Percentiles rank a stretch among this genome's conserved stretches.
Conservation (phyloP, 345 rosid genomes). For the Kandelia obovata region DNA sequence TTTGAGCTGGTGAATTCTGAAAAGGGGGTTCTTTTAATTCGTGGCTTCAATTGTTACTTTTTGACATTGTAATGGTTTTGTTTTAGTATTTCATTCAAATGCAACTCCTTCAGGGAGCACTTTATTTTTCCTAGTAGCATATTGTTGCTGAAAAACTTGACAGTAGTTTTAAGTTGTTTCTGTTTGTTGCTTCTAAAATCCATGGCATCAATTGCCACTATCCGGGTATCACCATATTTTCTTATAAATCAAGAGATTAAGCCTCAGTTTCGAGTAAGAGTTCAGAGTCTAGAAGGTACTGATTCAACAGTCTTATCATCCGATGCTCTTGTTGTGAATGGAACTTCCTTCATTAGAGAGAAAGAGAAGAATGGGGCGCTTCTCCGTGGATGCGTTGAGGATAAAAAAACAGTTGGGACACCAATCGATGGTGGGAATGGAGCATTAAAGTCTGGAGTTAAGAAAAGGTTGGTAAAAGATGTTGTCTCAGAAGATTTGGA, state of each 20-base stretch:
- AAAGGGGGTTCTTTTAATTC: too few species aligned
- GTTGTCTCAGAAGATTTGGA: slow-evolving; percentile 38
- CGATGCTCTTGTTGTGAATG: slow-evolving; percentile 34
- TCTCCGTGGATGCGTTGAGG: slow-evolving; percentile 22
- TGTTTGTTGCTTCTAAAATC: neutral
- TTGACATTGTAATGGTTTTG: too few species aligned
- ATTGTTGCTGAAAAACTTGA: neutral
- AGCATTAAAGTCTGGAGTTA: neutral
- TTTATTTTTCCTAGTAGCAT: too few species aligned
- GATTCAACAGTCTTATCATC: slow-evolving; percentile 33
- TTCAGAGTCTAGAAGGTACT: slow-evolving; percentile 37
- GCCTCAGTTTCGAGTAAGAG: slow-evolving; percentile 40
- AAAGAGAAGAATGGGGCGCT: slow-evolving; percentile 23
- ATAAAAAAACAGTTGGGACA: slow-evolving; percentile 1
- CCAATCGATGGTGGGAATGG: slow-evolving; percentile 10
- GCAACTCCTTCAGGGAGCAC: too few species aligned
- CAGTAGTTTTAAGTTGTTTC: neutral
- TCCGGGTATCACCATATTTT: slow-evolving; percentile 25
- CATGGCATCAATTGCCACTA: slow-evolving; percentile 25
- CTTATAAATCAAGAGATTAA: slow-evolving; percentile 18
- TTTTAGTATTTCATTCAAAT: too few species aligned
- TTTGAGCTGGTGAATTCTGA: too few species aligned
- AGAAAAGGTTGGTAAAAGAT: slow-evolving; percentile 29
- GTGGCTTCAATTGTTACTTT: too few species aligned
- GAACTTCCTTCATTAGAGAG: slow-evolving; percentile 22